A percentile compares a stretch with the other conserved stretches of the same genome.
phyloP scores from a whole-genome alignment of 1,139 yeast species.

The Hyphopichia buzzinii region DNA sequence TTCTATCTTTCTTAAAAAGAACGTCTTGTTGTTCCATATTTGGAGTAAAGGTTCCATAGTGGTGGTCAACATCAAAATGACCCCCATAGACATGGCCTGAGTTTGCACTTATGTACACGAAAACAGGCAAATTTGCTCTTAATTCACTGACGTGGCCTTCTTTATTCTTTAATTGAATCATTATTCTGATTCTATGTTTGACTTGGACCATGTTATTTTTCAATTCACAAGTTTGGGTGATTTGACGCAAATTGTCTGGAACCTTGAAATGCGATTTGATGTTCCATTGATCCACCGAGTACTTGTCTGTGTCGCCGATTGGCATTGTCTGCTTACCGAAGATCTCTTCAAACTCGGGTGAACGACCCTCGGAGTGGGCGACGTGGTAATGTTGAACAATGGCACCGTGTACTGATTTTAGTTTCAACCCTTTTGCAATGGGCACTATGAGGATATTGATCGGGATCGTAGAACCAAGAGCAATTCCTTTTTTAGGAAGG shows the following conservation, averaged over 20 bases:
- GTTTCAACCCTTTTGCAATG: slow-evolving; percentile 51
- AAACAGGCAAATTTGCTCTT: slow-evolving; percentile 65
- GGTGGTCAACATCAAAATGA: slow-evolving; percentile 48
- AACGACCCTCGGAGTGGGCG: slow-evolving; percentile 34
- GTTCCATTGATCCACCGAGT: slow-evolving; percentile 49
- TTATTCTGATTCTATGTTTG: slow-evolving; percentile 59
- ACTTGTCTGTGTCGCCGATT: slow-evolving; percentile 24
- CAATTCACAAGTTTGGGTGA: slow-evolving; percentile 59
- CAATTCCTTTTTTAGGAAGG: slow-evolving; percentile 55
- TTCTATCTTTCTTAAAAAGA: slow-evolving; percentile 30
- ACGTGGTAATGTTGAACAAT: slow-evolving; percentile 52
- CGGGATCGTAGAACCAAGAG: slow-evolving; percentile 57
- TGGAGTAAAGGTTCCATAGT: slow-evolving; percentile 47
- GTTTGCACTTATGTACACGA: slow-evolving; percentile 55
- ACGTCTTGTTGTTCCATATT: slow-evolving; percentile 32
- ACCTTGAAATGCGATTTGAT: slow-evolving; percentile 47
- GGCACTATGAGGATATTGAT: slow-evolving; percentile 57
- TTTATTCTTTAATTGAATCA: slow-evolving; percentile 53
- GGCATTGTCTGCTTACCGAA: slow-evolving; percentile 24
- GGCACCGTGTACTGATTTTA: slow-evolving; percentile 47
- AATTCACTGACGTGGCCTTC: slow-evolving; percentile 68
- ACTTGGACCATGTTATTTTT: slow-evolving; percentile 50
- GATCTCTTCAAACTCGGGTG: slow-evolving; percentile 44
- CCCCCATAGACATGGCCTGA: slow-evolving; percentile 50
- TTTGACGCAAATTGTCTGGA: slow-evolving; percentile 49